Percentiles rank a stretch among this genome's conserved stretches.
Conservation (phyloP, 495 filamentous ascomycete species). For the Penicillium canescens region DNA sequence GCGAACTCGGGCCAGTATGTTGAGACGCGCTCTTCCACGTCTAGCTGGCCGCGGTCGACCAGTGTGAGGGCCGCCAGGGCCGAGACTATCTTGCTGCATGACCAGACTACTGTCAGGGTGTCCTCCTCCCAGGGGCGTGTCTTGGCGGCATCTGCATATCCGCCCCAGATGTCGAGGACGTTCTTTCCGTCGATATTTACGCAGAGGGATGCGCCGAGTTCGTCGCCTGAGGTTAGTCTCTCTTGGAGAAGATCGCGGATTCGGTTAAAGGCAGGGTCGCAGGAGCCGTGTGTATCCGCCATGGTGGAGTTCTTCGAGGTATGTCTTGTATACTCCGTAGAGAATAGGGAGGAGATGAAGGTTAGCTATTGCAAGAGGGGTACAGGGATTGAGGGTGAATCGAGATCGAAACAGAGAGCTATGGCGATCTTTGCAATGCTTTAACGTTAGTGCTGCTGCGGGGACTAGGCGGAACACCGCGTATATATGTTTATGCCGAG, state of each 20-base stretch:
- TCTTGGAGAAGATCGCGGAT: slow-evolving; percentile 33
- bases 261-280: slow-evolving; percentile 34
- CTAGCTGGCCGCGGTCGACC: slow-evolving; percentile 39
- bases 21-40: slow-evolving; percentile 35
- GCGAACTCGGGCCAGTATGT: slow-evolving; percentile 51
- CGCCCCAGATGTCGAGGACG: slow-evolving; percentile 50
- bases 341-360: no score
- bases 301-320: slow-evolving; percentile 16
- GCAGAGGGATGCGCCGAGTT: slow-evolving; percentile 43
- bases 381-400: no score
- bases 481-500: no score
- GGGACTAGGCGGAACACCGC: no score
- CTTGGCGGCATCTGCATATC: slow-evolving; percentile 27
- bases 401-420: no score
- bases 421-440: no score
- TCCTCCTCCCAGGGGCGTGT: slow-evolving; percentile 38
- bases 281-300: slow-evolving; percentile 32
- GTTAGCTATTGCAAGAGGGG: no score
- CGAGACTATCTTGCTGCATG: slow-evolving; percentile 40
- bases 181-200: slow-evolving; percentile 42
- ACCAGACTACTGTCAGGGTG: slow-evolving; percentile 44
- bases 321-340: no score
- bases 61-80: slow-evolving; percentile 38
- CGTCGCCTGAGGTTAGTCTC: slow-evolving; percentile 27
- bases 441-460: neutral